Base-by-base conservation (phyloP, 129 eudicot species). In the Flaveria brownii region DNA sequence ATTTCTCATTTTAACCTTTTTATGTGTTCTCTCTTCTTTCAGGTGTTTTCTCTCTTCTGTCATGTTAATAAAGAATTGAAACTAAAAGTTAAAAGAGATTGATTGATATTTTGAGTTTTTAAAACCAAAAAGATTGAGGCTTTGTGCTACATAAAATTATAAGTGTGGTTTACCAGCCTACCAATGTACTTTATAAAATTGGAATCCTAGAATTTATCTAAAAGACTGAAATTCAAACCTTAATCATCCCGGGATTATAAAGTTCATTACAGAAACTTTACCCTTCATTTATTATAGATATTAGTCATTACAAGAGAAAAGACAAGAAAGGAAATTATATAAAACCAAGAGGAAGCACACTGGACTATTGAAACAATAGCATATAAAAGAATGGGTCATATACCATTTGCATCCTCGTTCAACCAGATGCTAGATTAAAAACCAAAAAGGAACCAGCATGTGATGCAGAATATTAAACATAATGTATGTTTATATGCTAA, bases 401-500 rank as follows among this genome's bases (percentile, higher is more conserved):
- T 50, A 33, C 54, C 73, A 76, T 76, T 64, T 20, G 13, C 51
- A 50, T 30, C 26, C 64, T 22, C 73, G 28, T 45, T 63, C 9
- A 13, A 22, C 13, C 23, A 51, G 20, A 4, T 39, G 20, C 45
- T 76, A 76, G 68, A 64, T 23, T 50, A 76, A 33, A 65, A 49
- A 65, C 18, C 12, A 30, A 65, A 65, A 13, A 66, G 73, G 22
- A 65, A 20, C 66, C 39, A 1, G 56, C 43, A 66, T 67, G 56
- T 52, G 46, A 66, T 54, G 66, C 25, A 6, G 26, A 54, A 36
- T 39, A 12, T 56, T 25, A 13, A 36, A 20, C 16, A 20, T 20
- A 76, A 50, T 39, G 16, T 20, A 50, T 33, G 65, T 76, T 17
- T 39, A 65, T 66, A 65, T 33, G 80, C 45, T 57, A 57, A 41